phyloP scores from a whole-genome alignment of 2,329 filamentous ascomycete genomes.

The Aspergillus intermedius region DNA sequence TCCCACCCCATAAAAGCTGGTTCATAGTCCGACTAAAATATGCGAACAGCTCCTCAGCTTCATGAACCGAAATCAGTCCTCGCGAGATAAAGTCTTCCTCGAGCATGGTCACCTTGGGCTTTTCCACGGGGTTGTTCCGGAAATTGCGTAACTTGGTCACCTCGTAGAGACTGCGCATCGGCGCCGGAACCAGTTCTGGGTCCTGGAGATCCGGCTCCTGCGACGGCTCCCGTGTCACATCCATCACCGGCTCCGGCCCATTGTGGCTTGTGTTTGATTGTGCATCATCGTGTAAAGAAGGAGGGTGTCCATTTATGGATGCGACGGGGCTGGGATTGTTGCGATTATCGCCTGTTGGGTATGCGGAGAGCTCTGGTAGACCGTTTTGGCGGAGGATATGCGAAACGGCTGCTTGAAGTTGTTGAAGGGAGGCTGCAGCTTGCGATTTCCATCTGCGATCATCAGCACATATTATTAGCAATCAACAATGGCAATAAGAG shows the following conservation, averaged over 20 bases:
- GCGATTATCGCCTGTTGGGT: slow-evolving; percentile 23
- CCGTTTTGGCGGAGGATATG: slow-evolving; percentile 40
- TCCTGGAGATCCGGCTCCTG: slow-evolving; percentile 38
- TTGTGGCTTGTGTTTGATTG: slow-evolving; percentile 22
- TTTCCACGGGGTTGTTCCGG: slow-evolving; percentile 32
- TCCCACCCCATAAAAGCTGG: slow-evolving; percentile 47
- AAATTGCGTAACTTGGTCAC: slow-evolving; percentile 46
- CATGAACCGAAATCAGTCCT: slow-evolving; percentile 42
- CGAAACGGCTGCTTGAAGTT: slow-evolving; percentile 41
- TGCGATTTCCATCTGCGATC: slow-evolving; percentile 41
- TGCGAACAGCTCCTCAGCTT: slow-evolving; percentile 48
- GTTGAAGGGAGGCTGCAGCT: slow-evolving; percentile 36
- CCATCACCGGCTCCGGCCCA: slow-evolving; percentile 27
- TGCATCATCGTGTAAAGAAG: slow-evolving; percentile 19
- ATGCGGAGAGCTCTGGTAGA: slow-evolving; percentile 37
- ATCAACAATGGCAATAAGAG: background rate
- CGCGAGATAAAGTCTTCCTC: slow-evolving; percentile 47
- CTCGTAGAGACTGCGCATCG: slow-evolving; percentile 51
- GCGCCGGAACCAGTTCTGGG: slow-evolving; percentile 41
- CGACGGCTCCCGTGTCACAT: slow-evolving; percentile 43
- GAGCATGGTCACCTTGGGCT: slow-evolving; percentile 31
- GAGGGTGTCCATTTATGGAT: slow-evolving; percentile 21
- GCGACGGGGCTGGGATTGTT: slow-evolving; percentile 22
- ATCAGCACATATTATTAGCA: background rate
- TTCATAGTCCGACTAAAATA: slow-evolving; percentile 48